Conservation (phyloP, 495 filamentous ascomycete genomes). For the Hypomontagnella submonticulosa region DNA sequence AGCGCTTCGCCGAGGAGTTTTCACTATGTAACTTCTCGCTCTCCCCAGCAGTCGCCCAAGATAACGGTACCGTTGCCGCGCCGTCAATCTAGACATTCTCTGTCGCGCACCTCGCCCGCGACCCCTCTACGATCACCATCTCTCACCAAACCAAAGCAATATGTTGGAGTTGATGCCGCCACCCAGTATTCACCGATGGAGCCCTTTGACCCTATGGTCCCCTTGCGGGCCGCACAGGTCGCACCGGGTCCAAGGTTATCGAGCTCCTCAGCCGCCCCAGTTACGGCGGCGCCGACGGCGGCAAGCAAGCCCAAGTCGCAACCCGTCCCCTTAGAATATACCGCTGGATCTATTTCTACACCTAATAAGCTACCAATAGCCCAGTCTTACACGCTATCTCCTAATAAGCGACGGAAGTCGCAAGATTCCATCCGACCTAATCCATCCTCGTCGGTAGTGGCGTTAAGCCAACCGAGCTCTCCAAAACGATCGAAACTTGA, state of each 20-base stretch:
- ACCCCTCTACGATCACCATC: conserved; percentile 51
- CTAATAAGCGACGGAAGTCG: conserved; percentile 58
- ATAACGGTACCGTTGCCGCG: conserved; percentile 58
- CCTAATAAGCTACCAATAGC: conserved; percentile 51
- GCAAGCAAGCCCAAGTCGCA: conserved; percentile 46
- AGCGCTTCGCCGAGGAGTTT: conserved; percentile 60
- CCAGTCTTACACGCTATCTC: conserved; percentile 50
- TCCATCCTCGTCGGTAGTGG: conserved; percentile 59
- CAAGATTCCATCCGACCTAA: conserved; percentile 64
- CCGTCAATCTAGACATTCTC: conserved; percentile 55
- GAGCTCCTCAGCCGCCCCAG: conserved; percentile 37
- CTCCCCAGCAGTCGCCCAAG: conserved; percentile 58
- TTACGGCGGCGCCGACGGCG: conserved; percentile 36
- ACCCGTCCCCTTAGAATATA: conserved; percentile 46
- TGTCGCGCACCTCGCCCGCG: conserved; percentile 50
- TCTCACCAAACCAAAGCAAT: conserved; percentile 53
- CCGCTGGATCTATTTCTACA: conserved; percentile 44
- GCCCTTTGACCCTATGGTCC: conserved; percentile 54
- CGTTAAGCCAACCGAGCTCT: conserved; percentile 41
- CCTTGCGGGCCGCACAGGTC: conserved; percentile 45
- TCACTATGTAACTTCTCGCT: conserved; percentile 59
- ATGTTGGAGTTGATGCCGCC: conserved; percentile 65
- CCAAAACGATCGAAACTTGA: conserved; percentile 61
- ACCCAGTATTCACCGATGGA: conserved; percentile 68
- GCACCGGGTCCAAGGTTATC: conserved; percentile 46